Evolutionary conservation across 805 yeast species (phyloP).

Genomic region (Candida namnaoensis): DNA sequence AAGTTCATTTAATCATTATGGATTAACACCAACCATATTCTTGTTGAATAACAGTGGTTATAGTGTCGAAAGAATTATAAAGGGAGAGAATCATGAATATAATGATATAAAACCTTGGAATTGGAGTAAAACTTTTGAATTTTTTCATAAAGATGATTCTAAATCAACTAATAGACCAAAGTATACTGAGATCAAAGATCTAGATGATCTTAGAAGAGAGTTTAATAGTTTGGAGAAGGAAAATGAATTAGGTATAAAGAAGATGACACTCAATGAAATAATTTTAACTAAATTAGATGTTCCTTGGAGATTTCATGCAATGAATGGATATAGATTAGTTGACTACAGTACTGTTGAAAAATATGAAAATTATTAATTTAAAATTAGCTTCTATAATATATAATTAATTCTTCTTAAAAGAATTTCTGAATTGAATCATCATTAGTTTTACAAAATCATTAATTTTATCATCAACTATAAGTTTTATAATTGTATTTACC

Average conservation of each 20-base stretch:
- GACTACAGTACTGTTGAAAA: too few relatives aligned
- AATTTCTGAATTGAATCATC: too few relatives aligned
- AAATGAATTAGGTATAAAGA: constrained; percentile 20
- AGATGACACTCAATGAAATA: constrained; percentile 46
- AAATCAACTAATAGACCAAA: constrained; percentile 1
- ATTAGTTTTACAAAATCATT: too few relatives aligned
- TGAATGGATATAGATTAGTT: constrained; percentile 23
- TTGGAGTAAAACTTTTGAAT: constrained; percentile 61
- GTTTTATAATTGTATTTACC: too few relatives aligned
- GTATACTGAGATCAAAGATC: too few relatives aligned
- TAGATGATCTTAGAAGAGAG: neutral
- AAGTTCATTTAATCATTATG: constrained; percentile 51
- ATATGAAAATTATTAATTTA: too few relatives aligned
- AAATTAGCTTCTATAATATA: too few relatives aligned
- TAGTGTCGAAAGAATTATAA: constrained; percentile 80
- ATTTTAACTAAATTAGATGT: constrained; percentile 50
- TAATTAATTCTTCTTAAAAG: too few relatives aligned
- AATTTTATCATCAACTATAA: too few relatives aligned
- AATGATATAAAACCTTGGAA: constrained; percentile 86
- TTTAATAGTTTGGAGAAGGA: constrained; percentile 25
- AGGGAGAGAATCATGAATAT: constrained; percentile 68
- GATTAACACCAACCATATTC: constrained; percentile 59
- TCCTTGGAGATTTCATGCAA: constrained; percentile 49
- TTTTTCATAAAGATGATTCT: constrained; percentile 29
- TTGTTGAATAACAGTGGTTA: constrained; percentile 82